phyloP scores from a whole-genome alignment of 75 land plant genomes.

The Sequoiadendron giganteum region DNA sequence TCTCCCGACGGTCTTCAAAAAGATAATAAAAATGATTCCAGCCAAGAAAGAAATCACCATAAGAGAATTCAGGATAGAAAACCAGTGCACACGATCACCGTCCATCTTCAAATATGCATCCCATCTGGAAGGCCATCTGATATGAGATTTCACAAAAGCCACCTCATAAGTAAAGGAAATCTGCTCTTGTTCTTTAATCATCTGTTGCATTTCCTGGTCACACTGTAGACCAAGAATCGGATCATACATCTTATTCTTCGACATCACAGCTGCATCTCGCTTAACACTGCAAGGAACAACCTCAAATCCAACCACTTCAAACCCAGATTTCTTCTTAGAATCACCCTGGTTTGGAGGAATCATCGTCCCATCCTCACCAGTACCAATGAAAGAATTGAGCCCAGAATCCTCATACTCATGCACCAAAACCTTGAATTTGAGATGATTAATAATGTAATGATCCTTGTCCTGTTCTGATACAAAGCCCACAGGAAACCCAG shows the following conservation, averaged over 20 bases:
- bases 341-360: conserved; percentile 26
- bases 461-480: conserved; percentile 25
- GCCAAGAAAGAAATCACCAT: conserved; percentile 92
- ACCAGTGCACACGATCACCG: conserved; percentile 86
- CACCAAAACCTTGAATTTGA: conserved; percentile 58
- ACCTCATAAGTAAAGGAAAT: conserved; percentile 74
- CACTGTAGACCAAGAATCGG: conserved; percentile 21
- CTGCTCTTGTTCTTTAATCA: conserved; percentile 37
- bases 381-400: conserved; percentile 43
- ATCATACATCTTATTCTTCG: conserved; percentile 43
- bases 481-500: conserved; percentile 74
- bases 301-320: conserved; percentile 81
- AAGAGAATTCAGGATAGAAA: conserved; percentile 85
- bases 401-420: conserved; percentile 63
- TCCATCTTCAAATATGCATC: conserved; percentile 95
- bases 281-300: conserved; percentile 64
- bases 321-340: conserved; percentile 39
- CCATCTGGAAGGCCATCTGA: conserved; percentile 92
- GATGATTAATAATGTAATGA: conserved; percentile 60
- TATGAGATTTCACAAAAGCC: conserved; percentile 60
- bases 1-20: conserved; percentile 76
- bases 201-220: conserved; percentile 41
- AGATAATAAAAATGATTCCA: conserved; percentile 90
- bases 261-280: conserved; percentile 26
- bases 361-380: conserved; percentile 60